Conservation (phyloP, 805 yeast species). For the Suhomyces vadensis region DNA sequence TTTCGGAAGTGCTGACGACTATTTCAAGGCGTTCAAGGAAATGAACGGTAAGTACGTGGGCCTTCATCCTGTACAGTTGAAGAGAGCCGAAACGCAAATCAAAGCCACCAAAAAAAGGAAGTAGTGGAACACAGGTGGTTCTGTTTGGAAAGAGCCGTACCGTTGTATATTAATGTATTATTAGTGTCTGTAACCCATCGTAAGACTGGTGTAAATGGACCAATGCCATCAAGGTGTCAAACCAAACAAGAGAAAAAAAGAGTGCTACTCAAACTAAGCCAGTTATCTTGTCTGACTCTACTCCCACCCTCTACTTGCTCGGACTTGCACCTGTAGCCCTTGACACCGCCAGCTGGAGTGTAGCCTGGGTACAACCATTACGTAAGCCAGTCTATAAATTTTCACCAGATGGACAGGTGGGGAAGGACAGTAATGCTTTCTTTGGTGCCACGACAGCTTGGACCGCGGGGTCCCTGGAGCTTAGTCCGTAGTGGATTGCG, state of each 20-base stretch:
- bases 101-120: conserved; percentile 19
- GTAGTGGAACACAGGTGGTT: background rate
- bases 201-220: background rate
- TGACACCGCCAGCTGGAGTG: too few species aligned
- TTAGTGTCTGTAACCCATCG: background rate
- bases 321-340: too few species aligned
- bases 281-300: too few species aligned
- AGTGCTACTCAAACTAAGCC: too few species aligned
- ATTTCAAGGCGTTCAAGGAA: conserved; percentile 67
- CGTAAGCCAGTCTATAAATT: background rate
- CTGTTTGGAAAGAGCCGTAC: too few species aligned
- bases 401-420: background rate
- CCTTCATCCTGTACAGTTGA: conserved; percentile 66
- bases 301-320: too few species aligned
- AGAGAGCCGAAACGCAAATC: conserved; percentile 53
- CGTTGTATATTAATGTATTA: background rate
- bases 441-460: conserved; percentile 3
- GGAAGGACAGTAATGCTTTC: background rate
- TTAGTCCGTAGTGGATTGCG: background rate
- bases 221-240: too few species aligned
- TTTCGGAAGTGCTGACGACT: conserved; percentile 64
- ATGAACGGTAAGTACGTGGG: conserved; percentile 79
- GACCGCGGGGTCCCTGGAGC: background rate
- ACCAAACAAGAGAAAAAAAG: too few species aligned
- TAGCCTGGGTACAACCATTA: background rate